A percentile compares a stretch with the other conserved stretches of the same genome.
Evolutionary conservation across 2,329 filamentous ascomycete genomes (phyloP).

Genomic region (Colletotrichum theobromicola): DNA sequence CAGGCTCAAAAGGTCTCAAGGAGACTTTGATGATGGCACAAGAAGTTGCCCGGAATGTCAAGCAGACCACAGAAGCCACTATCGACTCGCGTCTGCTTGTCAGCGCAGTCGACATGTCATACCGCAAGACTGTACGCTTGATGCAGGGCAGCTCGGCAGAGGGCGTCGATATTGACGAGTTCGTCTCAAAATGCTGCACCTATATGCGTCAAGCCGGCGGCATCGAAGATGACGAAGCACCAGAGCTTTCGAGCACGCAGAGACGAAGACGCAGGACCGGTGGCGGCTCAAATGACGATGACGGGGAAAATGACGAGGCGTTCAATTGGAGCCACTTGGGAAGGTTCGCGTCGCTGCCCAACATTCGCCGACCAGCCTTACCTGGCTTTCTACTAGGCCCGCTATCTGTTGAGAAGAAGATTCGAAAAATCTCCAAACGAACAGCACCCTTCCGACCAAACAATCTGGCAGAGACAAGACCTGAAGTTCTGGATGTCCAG

Average conservation of each 20-base stretch:
- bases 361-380: slow-evolving; percentile 75
- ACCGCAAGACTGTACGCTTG: slow-evolving; percentile 77
- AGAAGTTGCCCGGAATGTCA: slow-evolving; percentile 69
- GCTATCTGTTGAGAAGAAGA: slow-evolving; percentile 85
- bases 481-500: slow-evolving; percentile 76
- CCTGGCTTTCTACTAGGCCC: slow-evolving; percentile 88
- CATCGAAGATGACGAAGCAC: slow-evolving; percentile 55
- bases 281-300: slow-evolving; percentile 55
- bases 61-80: slow-evolving; percentile 88
- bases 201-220: slow-evolving; percentile 79
- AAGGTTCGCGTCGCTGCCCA: slow-evolving; percentile 74
- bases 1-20: slow-evolving; percentile 68
- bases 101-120: slow-evolving; percentile 78
- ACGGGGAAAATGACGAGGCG: slow-evolving; percentile 76
- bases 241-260: slow-evolving; percentile 56
- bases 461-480: slow-evolving; percentile 72
- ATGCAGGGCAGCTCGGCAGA: slow-evolving; percentile 74
- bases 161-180: slow-evolving; percentile 88
- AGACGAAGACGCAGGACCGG: slow-evolving; percentile 44
- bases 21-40: slow-evolving; percentile 72
- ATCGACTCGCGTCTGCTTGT: slow-evolving; percentile 90
- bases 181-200: slow-evolving; percentile 85
- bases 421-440: slow-evolving; percentile 72
- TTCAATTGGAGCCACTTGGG: slow-evolving; percentile 90
- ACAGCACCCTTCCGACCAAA: slow-evolving; percentile 73